Conservation (phyloP, 1,284 basidiomycete species). For the Rhodotorula sp. region DNA sequence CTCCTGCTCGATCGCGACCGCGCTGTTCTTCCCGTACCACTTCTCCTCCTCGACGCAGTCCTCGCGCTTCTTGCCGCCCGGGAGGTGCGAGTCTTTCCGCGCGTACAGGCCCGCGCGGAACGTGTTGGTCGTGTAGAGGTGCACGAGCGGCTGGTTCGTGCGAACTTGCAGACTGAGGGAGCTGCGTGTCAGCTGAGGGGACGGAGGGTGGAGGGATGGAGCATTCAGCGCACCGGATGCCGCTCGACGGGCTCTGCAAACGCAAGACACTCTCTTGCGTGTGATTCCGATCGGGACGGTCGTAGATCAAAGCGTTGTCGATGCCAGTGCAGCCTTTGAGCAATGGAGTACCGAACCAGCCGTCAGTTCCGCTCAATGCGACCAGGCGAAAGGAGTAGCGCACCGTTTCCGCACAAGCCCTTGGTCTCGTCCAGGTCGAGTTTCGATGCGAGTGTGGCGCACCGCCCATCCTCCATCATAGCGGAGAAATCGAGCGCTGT, state of each 20-base stretch:
- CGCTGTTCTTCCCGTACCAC: slow-evolving; percentile 54
- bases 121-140: neutral
- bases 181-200: neutral
- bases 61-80: slow-evolving; percentile 49
- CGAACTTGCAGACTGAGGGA: slow-evolving; percentile 56
- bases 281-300: slow-evolving; percentile 35
- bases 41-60: slow-evolving; percentile 43
- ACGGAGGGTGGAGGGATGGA: too few species aligned
- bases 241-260: slow-evolving; percentile 56
- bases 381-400: neutral
- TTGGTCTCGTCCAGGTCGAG: slow-evolving; percentile 51
- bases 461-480: slow-evolving; percentile 17
- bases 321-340: slow-evolving; percentile 20
- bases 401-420: slow-evolving; percentile 55
- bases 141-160: slow-evolving; percentile 58
- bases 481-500: slow-evolving; percentile 57
- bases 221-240: slow-evolving; percentile 53
- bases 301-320: slow-evolving; percentile 48
- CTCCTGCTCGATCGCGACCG: slow-evolving; percentile 59
- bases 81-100: slow-evolving; percentile 54
- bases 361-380: neutral
- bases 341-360: rapidly evolving
- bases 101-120: neutral
- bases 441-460: slow-evolving; percentile 49
- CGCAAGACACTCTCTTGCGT: slow-evolving; percentile 51